These are phyloP conservation scores for Aspergillus sp. DNA, from an alignment of 2,329 filamentous ascomycete species.

Conservation along the genomic window DNA sequence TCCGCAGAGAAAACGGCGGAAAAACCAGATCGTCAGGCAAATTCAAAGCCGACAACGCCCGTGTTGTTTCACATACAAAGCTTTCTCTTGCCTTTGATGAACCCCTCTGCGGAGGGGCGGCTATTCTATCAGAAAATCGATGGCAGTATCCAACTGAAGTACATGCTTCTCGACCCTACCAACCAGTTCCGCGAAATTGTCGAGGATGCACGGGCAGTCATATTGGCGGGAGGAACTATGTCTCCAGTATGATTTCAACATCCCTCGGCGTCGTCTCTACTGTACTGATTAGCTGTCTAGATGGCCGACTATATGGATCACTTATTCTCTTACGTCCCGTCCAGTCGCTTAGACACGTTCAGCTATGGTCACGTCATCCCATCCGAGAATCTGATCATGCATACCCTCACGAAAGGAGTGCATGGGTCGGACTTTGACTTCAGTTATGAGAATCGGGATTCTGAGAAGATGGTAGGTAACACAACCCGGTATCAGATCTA, in stretches of 20 bases:
- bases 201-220: slow-evolving; percentile 77
- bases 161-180: slow-evolving; percentile 86
- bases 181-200: slow-evolving; percentile 88
- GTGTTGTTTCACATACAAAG: slow-evolving; percentile 63
- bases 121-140: slow-evolving; percentile 56
- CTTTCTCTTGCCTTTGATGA: slow-evolving; percentile 80
- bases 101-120: slow-evolving; percentile 69
- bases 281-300: slow-evolving; percentile 27
- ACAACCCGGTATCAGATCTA: neutral
- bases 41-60: slow-evolving; percentile 43
- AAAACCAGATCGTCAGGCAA: slow-evolving; percentile 36
- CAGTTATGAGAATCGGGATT: slow-evolving; percentile 74
- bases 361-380: slow-evolving; percentile 97
- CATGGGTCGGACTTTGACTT: slow-evolving; percentile 70
- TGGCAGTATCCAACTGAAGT: slow-evolving; percentile 64
- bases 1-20: slow-evolving; percentile 56
- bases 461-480: slow-evolving; percentile 56
- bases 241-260: slow-evolving; percentile 60
- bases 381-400: slow-evolving; percentile 73
- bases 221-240: slow-evolving; percentile 95
- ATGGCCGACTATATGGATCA: slow-evolving; percentile 87
- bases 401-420: slow-evolving; percentile 59
- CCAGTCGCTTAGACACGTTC: slow-evolving; percentile 68
- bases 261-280: slow-evolving; percentile 8
- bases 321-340: slow-evolving; percentile 72